Evolutionary conservation across 2,329 filamentous ascomycete species (phyloP).

Genomic region (Pleomassaria siparia): DNA sequence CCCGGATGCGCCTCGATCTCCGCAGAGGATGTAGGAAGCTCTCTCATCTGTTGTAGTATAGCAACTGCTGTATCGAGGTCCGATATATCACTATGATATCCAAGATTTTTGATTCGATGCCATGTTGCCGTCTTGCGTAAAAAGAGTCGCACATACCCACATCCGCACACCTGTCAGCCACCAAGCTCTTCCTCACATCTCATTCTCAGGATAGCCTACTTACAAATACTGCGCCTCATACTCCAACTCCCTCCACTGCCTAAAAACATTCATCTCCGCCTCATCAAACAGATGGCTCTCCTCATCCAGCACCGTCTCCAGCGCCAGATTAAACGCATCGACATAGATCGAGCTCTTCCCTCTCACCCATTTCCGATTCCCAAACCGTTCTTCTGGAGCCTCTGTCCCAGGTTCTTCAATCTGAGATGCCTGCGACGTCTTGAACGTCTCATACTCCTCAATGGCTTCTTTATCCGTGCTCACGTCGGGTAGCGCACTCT

Average conservation of each 20-base stretch:
- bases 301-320: slow-evolving; percentile 86
- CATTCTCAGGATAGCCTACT: slow-evolving; percentile 35
- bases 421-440: slow-evolving; percentile 59
- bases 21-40: slow-evolving; percentile 54
- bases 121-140: slow-evolving; percentile 87
- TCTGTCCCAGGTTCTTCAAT: slow-evolving; percentile 35
- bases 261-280: slow-evolving; percentile 75
- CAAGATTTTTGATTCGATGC: slow-evolving; percentile 78
- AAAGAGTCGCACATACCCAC: slow-evolving; percentile 87
- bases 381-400: slow-evolving; percentile 53
- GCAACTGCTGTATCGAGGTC: slow-evolving; percentile 68
- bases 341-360: slow-evolving; percentile 92
- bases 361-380: slow-evolving; percentile 66
- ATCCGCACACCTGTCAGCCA: slow-evolving; percentile 1
- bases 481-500: slow-evolving; percentile 69
- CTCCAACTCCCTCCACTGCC: slow-evolving; percentile 68
- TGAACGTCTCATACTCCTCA: slow-evolving; percentile 73
- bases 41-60: slow-evolving; percentile 61
- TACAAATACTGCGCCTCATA: slow-evolving; percentile 93
- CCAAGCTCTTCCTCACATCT: neutral
- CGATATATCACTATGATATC: slow-evolving; percentile 80
- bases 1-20: slow-evolving; percentile 47
- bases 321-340: slow-evolving; percentile 91
- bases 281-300: slow-evolving; percentile 85
- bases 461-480: slow-evolving; percentile 69